Evolutionary conservation across 2,329 filamentous ascomycete genomes (phyloP).

Genomic region (Botryotinia convoluta): DNA sequence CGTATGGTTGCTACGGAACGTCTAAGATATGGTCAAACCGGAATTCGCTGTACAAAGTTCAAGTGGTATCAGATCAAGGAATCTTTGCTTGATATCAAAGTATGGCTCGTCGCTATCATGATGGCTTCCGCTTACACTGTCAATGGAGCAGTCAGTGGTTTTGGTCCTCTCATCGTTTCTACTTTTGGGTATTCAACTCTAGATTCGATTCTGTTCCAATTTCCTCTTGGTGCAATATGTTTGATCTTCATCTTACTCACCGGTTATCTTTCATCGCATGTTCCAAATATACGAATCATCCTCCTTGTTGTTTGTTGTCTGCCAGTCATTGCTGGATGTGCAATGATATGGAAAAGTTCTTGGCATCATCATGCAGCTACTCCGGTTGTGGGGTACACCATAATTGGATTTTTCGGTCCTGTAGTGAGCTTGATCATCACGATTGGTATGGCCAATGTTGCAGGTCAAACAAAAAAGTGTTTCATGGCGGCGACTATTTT

Average conservation of each 20-base stretch:
- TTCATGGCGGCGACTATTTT: conserved; percentile 73
- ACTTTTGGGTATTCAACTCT: conserved; percentile 66
- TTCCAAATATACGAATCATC: conserved; percentile 62
- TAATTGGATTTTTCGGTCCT: conserved; percentile 46
- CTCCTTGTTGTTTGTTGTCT: conserved; percentile 66
- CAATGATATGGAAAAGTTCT: conserved; percentile 67
- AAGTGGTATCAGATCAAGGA: conserved; percentile 59
- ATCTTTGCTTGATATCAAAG: conserved; percentile 56
- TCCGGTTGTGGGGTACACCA: conserved; percentile 52
- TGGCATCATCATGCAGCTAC: conserved; percentile 64
- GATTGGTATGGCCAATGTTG: conserved; percentile 64
- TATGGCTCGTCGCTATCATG: conserved; percentile 64
- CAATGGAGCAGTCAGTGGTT: conserved; percentile 68
- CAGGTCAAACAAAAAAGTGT: conserved; percentile 75
- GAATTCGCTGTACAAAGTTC: conserved; percentile 58
- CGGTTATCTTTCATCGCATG: conserved; percentile 59
- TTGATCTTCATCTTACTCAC: conserved; percentile 63
- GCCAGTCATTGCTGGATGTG: conserved; percentile 71
- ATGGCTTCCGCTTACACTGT: conserved; percentile 70
- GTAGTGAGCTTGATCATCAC: conserved; percentile 63
- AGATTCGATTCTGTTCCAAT: conserved; percentile 69
- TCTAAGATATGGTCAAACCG: conserved; percentile 60
- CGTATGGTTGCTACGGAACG: conserved; percentile 63
- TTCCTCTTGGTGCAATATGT: conserved; percentile 69
- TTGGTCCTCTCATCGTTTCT: conserved; percentile 68